These are phyloP conservation scores for Monilinia fructicola DNA, from an alignment of 2,329 filamentous ascomycete genomes.

Conservation along the genomic window DNA sequence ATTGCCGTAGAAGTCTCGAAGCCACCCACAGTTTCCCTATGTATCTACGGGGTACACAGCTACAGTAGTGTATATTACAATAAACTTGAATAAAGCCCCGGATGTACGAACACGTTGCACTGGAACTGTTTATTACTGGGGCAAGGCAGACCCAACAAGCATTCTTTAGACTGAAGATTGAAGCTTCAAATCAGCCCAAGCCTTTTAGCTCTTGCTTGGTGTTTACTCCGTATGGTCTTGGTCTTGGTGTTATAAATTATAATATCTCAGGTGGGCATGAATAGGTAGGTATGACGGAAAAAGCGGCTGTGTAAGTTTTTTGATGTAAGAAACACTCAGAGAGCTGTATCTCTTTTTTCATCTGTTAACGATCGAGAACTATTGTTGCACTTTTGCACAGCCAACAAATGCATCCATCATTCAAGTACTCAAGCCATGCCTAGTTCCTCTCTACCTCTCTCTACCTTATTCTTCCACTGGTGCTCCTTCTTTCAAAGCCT, in stretches of 20 bases:
- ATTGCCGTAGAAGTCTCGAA: no score
- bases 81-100: background rate
- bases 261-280: background rate
- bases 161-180: background rate
- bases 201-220: background rate
- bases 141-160: conserved; percentile 17
- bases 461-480: background rate
- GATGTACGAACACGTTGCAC: background rate
- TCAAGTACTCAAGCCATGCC: background rate
- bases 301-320: conserved; percentile 16
- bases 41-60: no score
- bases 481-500: conserved; percentile 12
- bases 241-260: background rate
- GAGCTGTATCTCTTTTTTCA: background rate
- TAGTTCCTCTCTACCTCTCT: background rate
- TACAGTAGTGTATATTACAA: no score
- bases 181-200: conserved; percentile 15
- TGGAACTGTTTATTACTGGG: conserved; percentile 5
- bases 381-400: conserved; percentile 5
- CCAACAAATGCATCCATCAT: conserved; percentile 8
- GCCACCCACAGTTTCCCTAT: no score
- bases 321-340: conserved; percentile 4
- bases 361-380: background rate
- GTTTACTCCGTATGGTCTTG: no score
- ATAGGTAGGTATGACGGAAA: background rate